Conservation (phyloP, 2,329 filamentous ascomycete genomes). For the Apiospora rasikravindrae region DNA sequence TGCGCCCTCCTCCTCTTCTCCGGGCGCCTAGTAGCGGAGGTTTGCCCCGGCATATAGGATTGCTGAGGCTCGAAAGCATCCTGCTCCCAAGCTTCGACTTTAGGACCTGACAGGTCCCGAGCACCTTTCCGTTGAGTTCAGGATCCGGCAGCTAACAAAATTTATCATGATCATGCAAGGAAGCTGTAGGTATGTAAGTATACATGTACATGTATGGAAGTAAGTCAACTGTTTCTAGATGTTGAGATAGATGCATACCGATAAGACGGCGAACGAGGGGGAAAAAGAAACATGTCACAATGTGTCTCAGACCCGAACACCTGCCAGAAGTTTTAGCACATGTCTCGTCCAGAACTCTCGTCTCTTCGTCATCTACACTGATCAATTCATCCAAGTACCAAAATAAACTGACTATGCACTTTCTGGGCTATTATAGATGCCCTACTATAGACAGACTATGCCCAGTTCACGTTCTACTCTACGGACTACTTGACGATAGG, state of each 20-base stretch:
- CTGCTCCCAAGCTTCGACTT: neutral
- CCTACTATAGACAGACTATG: neutral
- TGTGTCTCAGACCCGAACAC: conserved; percentile 7
- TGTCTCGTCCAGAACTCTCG: conserved; percentile 11
- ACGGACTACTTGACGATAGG: neutral
- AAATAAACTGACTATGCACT: neutral
- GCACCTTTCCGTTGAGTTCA: neutral
- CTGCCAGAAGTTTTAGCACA: conserved; percentile 10
- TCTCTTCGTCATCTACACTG: neutral
- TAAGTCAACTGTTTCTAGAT: conserved; percentile 13
- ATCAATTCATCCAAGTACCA: neutral
- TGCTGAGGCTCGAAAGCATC: conserved; percentile 5
- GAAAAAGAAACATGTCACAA: neutral
- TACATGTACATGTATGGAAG: neutral
- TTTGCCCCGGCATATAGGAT: conserved; percentile 8
- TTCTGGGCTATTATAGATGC: conserved; percentile 5
- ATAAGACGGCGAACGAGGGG: neutral
- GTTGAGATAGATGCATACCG: neutral
- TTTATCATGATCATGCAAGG: neutral
- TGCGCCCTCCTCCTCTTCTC: neutral
- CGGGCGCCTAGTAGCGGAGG: neutral
- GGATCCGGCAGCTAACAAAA: conserved; percentile 3
- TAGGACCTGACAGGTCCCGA: conserved; percentile 12
- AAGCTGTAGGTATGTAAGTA: neutral
- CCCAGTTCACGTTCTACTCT: neutral